phyloP scores from a whole-genome alignment of 495 filamentous ascomycete genomes.

The Aspergillus wentii region DNA sequence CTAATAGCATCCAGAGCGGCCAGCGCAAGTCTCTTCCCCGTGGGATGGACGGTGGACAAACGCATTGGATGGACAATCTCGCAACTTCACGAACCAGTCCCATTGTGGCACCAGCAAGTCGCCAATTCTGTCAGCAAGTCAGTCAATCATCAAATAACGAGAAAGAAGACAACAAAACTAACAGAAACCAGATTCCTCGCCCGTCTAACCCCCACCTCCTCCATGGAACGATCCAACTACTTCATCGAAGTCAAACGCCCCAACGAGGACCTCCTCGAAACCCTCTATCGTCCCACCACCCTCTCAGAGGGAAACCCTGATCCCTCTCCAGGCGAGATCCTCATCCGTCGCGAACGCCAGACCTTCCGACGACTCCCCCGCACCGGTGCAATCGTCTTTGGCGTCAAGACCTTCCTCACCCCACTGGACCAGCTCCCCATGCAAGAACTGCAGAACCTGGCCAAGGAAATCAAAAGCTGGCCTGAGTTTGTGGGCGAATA shows the following conservation, averaged over 20 bases:
- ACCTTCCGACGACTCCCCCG: slow-evolving; percentile 49
- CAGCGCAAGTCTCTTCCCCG: slow-evolving; percentile 53
- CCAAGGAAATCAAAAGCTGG: slow-evolving; percentile 47
- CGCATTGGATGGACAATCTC: slow-evolving; percentile 51
- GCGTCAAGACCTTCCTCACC: slow-evolving; percentile 49
- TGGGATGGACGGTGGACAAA: slow-evolving; percentile 51
- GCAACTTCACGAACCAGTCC: slow-evolving; percentile 47
- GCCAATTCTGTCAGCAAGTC: slow-evolving; percentile 49
- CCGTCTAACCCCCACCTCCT: slow-evolving; percentile 37
- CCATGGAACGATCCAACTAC: slow-evolving; percentile 52
- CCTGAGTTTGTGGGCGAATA: slow-evolving; percentile 47
- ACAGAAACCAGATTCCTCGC: slow-evolving; percentile 37
- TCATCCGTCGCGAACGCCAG: slow-evolving; percentile 51
- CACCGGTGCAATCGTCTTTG: slow-evolving; percentile 46
- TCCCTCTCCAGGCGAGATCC: slow-evolving; percentile 34
- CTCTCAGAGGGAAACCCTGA: slow-evolving; percentile 30
- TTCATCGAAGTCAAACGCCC: slow-evolving; percentile 46
- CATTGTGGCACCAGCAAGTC: slow-evolving; percentile 50
- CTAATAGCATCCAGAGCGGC: slow-evolving; percentile 33
- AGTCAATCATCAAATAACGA: slow-evolving; percentile 8
- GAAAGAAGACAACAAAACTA: slow-evolving; percentile 1
- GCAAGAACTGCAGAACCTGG: slow-evolving; percentile 38
- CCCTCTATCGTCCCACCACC: slow-evolving; percentile 29
- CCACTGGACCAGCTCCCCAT: slow-evolving; percentile 41
- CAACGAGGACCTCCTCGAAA: slow-evolving; percentile 37